Percentiles rank a stretch among this genome's conserved stretches.
Evolutionary conservation across 1,284 basidiomycete species (phyloP).

Genomic region (Ustilago shanxiensis): DNA sequence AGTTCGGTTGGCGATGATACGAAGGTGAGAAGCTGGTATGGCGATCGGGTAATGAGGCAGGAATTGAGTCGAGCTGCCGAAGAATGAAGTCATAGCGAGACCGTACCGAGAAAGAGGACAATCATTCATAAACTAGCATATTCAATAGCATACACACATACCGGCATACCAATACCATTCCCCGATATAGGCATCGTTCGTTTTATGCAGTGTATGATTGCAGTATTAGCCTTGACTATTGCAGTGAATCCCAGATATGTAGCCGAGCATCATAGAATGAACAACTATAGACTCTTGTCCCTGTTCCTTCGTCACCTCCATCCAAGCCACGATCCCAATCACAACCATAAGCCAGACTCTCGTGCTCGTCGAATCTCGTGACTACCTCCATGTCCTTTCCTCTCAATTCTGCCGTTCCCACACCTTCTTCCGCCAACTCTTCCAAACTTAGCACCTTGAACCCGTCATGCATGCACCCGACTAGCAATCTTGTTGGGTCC

Average conservation of each 20-base stretch:
- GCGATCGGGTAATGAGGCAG: slow-evolving; percentile 71
- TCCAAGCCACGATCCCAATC: slow-evolving; percentile 82
- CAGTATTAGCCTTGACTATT: background rate
- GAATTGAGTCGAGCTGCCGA: slow-evolving; percentile 4
- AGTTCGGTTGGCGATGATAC: slow-evolving; percentile 62
- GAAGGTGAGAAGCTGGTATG: slow-evolving; percentile 62
- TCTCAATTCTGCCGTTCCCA: slow-evolving; percentile 16
- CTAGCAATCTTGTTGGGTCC: slow-evolving; percentile 76
- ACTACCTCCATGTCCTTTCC: slow-evolving; percentile 61
- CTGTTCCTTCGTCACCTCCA: slow-evolving; percentile 58
- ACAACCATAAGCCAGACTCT: slow-evolving; percentile 90
- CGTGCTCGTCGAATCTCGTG: slow-evolving; percentile 81
- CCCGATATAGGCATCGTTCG: too few relatives aligned
- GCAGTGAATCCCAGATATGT: slow-evolving; percentile 78
- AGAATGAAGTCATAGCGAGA: slow-evolving; percentile 5
- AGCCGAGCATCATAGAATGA: slow-evolving; percentile 95
- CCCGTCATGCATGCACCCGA: slow-evolving; percentile 97
- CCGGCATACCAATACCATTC: background rate
- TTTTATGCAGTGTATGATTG: too few relatives aligned
- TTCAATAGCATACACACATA: slow-evolving; percentile 3
- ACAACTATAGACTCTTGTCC: slow-evolving; percentile 83
- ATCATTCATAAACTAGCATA: background rate
- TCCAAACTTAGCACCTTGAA: slow-evolving; percentile 76
- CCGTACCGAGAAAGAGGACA: too few relatives aligned
- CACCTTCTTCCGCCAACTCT: slow-evolving; percentile 9